Conservation (phyloP, 2,329 filamentous ascomycete genomes). For the Aspergillus sp. region DNA sequence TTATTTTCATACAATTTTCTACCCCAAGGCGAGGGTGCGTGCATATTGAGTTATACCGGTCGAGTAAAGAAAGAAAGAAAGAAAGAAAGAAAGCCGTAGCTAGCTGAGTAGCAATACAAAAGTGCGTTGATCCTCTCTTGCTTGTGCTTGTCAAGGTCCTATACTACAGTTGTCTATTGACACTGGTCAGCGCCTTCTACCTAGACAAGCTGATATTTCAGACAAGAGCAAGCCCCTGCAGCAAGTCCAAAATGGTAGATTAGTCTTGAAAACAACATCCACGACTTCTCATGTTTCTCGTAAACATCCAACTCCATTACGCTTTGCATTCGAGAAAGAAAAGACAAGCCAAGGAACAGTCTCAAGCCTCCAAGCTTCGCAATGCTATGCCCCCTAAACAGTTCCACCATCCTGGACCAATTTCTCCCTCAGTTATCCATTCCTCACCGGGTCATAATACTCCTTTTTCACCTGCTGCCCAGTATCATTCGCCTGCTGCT, state of each 20-base stretch:
- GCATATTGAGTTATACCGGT: neutral
- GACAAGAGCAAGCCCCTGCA: too few relatives aligned
- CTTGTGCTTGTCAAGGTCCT: neutral
- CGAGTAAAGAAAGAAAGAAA: neutral
- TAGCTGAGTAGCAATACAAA: neutral
- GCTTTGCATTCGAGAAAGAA: too few relatives aligned
- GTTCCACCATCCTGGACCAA: neutral
- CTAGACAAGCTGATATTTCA: too few relatives aligned
- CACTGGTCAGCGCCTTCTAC: too few relatives aligned
- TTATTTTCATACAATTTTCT: neutral
- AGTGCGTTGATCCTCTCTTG: neutral
- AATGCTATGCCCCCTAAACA: neutral
- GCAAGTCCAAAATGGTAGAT: too few relatives aligned
- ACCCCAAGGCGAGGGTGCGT: too few relatives aligned
- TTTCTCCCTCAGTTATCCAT: constrained; percentile 22
- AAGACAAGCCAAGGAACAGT: too few relatives aligned
- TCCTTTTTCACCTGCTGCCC: constrained; percentile 30
- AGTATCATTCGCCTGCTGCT: constrained; percentile 22
- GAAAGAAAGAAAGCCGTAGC: too few relatives aligned
- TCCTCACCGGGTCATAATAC: constrained; percentile 45
- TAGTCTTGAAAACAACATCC: too few relatives aligned
- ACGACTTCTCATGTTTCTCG: too few relatives aligned
- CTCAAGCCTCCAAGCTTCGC: neutral
- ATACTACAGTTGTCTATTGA: too few relatives aligned
- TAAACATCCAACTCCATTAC: too few relatives aligned